Evolutionary conservation across 208 protist genomes (phyloP), one percentile per base, ranked within the genome.

Genomic region (Herpetomonas samuelpessoai): DNA sequence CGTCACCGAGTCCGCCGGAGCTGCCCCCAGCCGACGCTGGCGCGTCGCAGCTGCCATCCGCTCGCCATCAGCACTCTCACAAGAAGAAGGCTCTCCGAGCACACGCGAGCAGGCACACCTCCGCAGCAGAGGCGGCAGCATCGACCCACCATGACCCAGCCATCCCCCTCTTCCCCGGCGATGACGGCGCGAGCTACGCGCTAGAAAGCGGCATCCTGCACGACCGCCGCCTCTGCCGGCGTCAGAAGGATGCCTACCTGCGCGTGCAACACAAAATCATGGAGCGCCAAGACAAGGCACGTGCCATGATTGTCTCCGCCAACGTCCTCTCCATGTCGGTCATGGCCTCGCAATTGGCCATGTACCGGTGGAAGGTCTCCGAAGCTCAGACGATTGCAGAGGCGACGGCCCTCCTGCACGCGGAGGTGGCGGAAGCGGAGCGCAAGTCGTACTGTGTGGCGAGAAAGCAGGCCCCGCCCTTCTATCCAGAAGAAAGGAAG

Each of bases 351-450:
- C 88, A 94, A 72, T 75, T 94, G 31, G 62, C 68, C 45, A 88
- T 94, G 88, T 83, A 91, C 64, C 76, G 88, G 26, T 94, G 88
- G 88, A 77, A 63, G 4, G 88, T 94, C 14, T 71, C 72, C 6
- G 84, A 94, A 70, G 79, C 82, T 10, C 81, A 89, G 59, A 91
- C 81, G 9, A 53, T 91, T 14, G 64, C 65, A 0, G 66, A 89
- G 30, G 80, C 82, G 3, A 90, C 82, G 2, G 46, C 66, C 10
- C 29, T 76, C 25, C 41, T 94, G 56, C 74, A 84, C 60, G 76
- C 90, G 28, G 68, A 83, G 57, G 62, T 87, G 18, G 47, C 69
- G 9, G 31, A 71, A 9, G 68, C 77, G 26, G 35, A 48, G 1
- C 68, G 66, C n/a, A 69, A 58, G 22, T 83, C 82, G 19, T 89